phyloP scores from a whole-genome alignment of 208 protist genomes.

The Trypanosoma conorhini region DNA sequence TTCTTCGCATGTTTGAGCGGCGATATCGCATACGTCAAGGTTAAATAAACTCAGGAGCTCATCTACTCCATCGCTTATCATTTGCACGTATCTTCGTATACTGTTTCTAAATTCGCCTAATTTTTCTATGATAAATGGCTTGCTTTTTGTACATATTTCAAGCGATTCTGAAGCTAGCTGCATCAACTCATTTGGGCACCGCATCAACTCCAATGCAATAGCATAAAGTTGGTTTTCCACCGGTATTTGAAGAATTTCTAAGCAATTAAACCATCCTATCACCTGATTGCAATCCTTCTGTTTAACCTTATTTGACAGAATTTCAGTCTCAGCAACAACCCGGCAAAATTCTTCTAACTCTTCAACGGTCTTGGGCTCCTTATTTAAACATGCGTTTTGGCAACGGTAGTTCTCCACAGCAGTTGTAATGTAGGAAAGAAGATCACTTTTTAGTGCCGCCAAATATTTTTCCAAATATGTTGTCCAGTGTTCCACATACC shows the following conservation, averaged over 20 bases:
- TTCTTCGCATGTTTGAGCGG: slow-evolving; percentile 81
- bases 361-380: slow-evolving; percentile 55
- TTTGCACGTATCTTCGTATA: slow-evolving; percentile 53
- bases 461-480: slow-evolving; percentile 55
- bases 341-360: slow-evolving; percentile 67
- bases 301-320: slow-evolving; percentile 43
- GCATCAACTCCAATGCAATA: slow-evolving; percentile 63
- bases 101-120: slow-evolving; percentile 46
- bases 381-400: slow-evolving; percentile 39
- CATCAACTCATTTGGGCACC: slow-evolving; percentile 45
- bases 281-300: slow-evolving; percentile 46
- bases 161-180: slow-evolving; percentile 34
- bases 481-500: slow-evolving; percentile 58
- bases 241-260: slow-evolving; percentile 66
- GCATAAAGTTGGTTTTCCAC: slow-evolving; percentile 56
- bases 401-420: slow-evolving; percentile 43
- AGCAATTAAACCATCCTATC: slow-evolving; percentile 56
- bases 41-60: slow-evolving; percentile 87
- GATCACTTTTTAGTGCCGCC: slow-evolving; percentile 35
- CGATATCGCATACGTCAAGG: slow-evolving; percentile 85
- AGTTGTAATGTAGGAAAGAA: slow-evolving; percentile 31
- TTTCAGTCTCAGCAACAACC: slow-evolving; percentile 41
- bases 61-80: slow-evolving; percentile 69
- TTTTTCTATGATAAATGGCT: slow-evolving; percentile 53
- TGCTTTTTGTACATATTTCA: slow-evolving; percentile 38